Base-by-base conservation (phyloP, 805 yeast genomes). In the Cyberlindnera maritima region DNA sequence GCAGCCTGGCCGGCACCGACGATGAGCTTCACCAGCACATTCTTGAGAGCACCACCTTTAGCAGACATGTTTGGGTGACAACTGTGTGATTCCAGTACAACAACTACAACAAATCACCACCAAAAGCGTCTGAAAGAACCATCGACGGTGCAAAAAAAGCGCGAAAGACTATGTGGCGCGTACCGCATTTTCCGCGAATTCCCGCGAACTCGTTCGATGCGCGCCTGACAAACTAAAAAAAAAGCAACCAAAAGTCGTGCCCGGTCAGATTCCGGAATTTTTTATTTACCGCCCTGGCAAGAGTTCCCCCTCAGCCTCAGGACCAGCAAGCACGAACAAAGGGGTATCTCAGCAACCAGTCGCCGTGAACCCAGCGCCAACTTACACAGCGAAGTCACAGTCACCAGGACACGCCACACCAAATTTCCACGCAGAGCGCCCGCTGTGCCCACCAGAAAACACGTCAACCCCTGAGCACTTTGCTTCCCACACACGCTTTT, bases 1-100 rank as follows among this genome's bases (percentile, higher is more conserved):
- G 97, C 94, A 0, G 99, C 99, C 65, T 90, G 88, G 4, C 98
- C 98, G 5, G 99, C 98, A 9, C 92, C 96, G 4, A 92, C 98
- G 42, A 92, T 83, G 50, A 92, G 79, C 67, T 92, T 94, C 44
- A 92, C 89, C 57, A 91, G 83, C 71, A 64, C 81, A 44, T 57
- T 61, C 52, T 61, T 61, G 11, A 56, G 39, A 4, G 54, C 41
- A 37, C 57, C 61, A 36, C 59, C 62, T 47, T 55, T 61, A 44
- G 54, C 51, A 25, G 64, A 53, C 64, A 60, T n/a, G n/a, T 61
- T 43, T 7, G 36, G 35, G 23, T 7, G 40, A 20, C 19, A 28
- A 28, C n/a, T 14, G 13, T 28, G 31, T 25, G 31, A 11, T 28
- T 5, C 5, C 25, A 21, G 9, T 21, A 21, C 5, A 6, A 21